These are phyloP conservation scores for Cyclotella kingstonii DNA, from an alignment of 108 stramenopile species.

Conservation along the genomic window DNA sequence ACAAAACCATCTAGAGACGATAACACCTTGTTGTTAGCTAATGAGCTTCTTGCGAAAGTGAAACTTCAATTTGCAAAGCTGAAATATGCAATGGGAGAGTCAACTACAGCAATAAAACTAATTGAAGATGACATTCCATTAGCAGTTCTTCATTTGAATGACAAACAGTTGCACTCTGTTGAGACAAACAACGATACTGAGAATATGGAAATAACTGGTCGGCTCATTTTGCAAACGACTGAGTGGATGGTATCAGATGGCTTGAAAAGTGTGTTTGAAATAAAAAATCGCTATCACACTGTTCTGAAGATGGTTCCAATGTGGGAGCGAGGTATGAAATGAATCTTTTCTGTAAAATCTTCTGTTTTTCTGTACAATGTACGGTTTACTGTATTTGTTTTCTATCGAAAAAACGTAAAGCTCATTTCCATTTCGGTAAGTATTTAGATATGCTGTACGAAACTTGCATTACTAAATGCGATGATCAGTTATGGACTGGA, in stretches of 20 bases:
- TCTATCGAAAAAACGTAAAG: neutral
- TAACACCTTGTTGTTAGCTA: conserved; percentile 17
- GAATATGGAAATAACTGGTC: conserved; percentile 45
- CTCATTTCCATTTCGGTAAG: conserved; percentile 31
- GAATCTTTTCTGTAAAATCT: neutral
- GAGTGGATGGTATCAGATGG: conserved; percentile 80
- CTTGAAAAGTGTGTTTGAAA: conserved; percentile 65
- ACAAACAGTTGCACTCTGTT: conserved; percentile 15
- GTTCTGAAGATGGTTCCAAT: conserved; percentile 60
- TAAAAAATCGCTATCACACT: conserved; percentile 62
- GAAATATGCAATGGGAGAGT: conserved; percentile 62
- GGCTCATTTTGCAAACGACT: conserved; percentile 62
- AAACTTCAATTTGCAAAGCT: conserved; percentile 79
- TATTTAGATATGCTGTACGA: conserved; percentile 68
- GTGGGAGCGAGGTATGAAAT: conserved; percentile 78
- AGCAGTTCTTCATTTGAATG: conserved; percentile 29
- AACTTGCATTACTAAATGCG: conserved; percentile 49
- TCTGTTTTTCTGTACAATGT: neutral
- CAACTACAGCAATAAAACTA: conserved; percentile 62
- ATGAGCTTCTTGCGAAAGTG: conserved; percentile 37
- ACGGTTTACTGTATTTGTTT: neutral
- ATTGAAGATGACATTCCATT: conserved; percentile 52
- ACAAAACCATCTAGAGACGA: neutral
- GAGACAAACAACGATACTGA: conserved; percentile 19
- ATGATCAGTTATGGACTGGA: conserved; percentile 23